phyloP scores from a whole-genome alignment of 345 rosid genomes.

The Trapa incisa region DNA sequence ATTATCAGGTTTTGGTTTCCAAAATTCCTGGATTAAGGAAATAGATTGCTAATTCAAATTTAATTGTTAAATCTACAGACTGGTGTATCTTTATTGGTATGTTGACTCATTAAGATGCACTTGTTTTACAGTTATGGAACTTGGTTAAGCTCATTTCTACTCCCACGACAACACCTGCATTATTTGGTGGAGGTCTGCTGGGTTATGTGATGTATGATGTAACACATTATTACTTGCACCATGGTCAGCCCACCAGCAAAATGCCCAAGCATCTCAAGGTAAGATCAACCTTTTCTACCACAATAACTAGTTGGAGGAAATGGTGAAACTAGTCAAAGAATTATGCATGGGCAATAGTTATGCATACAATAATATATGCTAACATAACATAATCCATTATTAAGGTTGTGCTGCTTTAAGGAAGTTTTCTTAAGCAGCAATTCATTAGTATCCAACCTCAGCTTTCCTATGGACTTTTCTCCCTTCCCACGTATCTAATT shows the following conservation, averaged over 20 bases:
- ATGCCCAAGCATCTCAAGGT: slow-evolving; percentile 65
- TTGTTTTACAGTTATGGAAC: slow-evolving; percentile 59
- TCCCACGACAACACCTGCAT: slow-evolving; percentile 60
- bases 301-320: no score
- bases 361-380: no score
- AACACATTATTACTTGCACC: slow-evolving; percentile 90
- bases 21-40: not conserved
- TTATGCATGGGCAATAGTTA: not conserved
- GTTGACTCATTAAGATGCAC: not conserved
- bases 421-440: not conserved
- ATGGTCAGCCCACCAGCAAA: slow-evolving; percentile 64
- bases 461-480: not conserved
- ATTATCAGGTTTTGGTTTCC: not conserved
- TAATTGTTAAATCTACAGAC: not conserved
- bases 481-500: not conserved
- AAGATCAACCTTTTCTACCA: not conserved
- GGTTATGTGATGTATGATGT: slow-evolving; percentile 86
- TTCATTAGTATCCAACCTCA: not conserved
- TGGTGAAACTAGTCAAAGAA: not conserved
- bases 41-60: not conserved
- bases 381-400: no score
- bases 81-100: not conserved
- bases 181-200: slow-evolving; percentile 79
- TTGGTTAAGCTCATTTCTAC: slow-evolving; percentile 41
- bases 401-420: not conserved